A percentile compares a stretch with the other conserved stretches of the same genome.
Evolutionary conservation across 768 basidiomycete genomes (phyloP).

Genomic region (Scleroderma citrinum): DNA sequence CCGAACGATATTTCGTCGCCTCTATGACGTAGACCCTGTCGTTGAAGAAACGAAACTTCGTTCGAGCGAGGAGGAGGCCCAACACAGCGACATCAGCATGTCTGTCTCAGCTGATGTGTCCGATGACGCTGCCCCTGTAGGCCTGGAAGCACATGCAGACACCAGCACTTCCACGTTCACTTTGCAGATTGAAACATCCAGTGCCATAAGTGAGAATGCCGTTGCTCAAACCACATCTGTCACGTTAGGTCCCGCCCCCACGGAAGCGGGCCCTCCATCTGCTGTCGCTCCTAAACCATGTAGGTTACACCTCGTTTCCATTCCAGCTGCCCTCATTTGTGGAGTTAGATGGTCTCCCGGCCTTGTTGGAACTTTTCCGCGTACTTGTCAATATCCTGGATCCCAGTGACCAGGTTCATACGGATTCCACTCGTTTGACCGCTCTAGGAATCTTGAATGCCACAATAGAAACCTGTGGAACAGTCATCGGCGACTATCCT

Average conservation of each 20-base stretch:
- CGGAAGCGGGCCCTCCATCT: constrained; percentile 14
- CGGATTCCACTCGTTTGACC: constrained; percentile 89
- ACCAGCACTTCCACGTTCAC: background rate
- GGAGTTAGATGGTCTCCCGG: constrained; percentile 75
- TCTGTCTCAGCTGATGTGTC: constrained; percentile 31
- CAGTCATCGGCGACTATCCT: constrained; percentile 67
- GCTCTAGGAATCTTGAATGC: constrained; percentile 84
- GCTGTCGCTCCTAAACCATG: constrained; percentile 17
- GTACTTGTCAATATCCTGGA: constrained; percentile 95
- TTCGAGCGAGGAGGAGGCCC: constrained; percentile 42
- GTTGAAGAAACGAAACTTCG: constrained; percentile 63
- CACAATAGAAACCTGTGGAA: constrained; percentile 81
- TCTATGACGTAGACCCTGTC: constrained; percentile 60
- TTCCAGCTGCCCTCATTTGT: constrained; percentile 1
- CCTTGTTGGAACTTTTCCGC: constrained; percentile 86
- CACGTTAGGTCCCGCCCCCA: no score
- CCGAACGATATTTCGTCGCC: constrained; percentile 69
- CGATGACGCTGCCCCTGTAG: constrained; percentile 8
- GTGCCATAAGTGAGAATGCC: constrained; percentile 29
- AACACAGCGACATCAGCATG: constrained; percentile 57
- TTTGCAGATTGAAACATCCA: background rate
- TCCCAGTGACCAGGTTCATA: constrained; percentile 91
- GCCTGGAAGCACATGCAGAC: constrained; percentile 11
- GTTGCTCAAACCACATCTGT: constrained; percentile 5
- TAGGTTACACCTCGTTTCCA: constrained; percentile 6